Percentiles rank a stretch among this genome's conserved stretches.
Conservation (phyloP, 257 asterid genomes). For the Ehretia macrophylla region DNA sequence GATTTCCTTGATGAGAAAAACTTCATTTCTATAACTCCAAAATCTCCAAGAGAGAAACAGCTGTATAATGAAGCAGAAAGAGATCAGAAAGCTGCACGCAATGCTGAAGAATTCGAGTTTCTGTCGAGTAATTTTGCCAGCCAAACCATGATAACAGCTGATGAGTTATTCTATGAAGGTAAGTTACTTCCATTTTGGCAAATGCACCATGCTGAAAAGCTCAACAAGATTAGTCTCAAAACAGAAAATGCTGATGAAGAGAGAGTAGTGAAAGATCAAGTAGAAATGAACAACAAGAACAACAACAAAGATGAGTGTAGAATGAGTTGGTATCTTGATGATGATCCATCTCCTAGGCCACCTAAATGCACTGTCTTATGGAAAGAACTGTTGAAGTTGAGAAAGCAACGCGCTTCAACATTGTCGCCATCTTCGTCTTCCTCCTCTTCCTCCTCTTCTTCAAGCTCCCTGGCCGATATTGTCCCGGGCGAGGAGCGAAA, state of each 20-base stretch:
- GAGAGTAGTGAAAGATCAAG: no score
- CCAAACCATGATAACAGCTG: conserved; percentile 5
- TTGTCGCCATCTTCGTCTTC: not conserved
- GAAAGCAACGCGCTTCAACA: conserved; percentile 4
- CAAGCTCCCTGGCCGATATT: not conserved
- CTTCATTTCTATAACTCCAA: not conserved
- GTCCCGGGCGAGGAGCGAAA: not conserved
- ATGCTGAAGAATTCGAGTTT: conserved; percentile 1
- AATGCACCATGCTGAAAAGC: not conserved
- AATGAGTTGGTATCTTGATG: not conserved
- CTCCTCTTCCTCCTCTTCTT: not conserved
- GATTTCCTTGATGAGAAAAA: not conserved
- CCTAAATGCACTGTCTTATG: conserved; percentile 11
- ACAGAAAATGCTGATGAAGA: not conserved
- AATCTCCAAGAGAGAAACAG: not conserved
- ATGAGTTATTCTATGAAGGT: conserved; percentile 10
- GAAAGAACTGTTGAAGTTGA: conserved; percentile 9
- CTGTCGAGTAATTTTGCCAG: not conserved
- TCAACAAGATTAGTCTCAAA: conserved; percentile 1
- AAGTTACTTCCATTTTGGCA: conserved; percentile 1
- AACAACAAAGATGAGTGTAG: not conserved
- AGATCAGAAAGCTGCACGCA: not conserved
- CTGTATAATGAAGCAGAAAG: not conserved
- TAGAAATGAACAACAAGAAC: not conserved
- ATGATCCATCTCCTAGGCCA: conserved; percentile 11